A percentile compares a stretch with the other conserved stretches of the same genome.
phyloP scores from a whole-genome alignment of 1,139 yeast species.

The Diutina mesorugosa region DNA sequence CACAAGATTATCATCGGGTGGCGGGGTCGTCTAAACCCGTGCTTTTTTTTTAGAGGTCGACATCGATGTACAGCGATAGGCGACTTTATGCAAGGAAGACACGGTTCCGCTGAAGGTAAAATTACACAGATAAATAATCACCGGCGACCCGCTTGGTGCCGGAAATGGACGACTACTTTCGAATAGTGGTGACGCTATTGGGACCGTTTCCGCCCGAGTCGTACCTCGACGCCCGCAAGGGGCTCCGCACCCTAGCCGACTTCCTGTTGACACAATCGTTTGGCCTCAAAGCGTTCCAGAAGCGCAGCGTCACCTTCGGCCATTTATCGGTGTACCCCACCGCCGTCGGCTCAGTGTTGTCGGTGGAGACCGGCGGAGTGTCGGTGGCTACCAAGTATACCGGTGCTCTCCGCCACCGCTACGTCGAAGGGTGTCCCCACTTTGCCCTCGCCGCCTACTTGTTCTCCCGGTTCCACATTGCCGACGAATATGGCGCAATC shows the following conservation, averaged over 20 bases:
- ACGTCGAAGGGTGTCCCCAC: constrained; percentile 20
- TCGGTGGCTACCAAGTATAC: constrained; percentile 2
- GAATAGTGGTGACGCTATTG: neutral
- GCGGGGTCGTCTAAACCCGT: neutral
- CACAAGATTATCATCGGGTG: neutral
- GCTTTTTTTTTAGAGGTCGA: neutral
- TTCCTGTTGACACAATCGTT: neutral
- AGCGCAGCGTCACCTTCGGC: neutral
- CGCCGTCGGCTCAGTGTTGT: neutral
- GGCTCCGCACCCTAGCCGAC: neutral
- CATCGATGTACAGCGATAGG: neutral
- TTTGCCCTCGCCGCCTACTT: constrained; percentile 17
- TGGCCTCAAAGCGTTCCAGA: neutral
- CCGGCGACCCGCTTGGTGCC: neutral
- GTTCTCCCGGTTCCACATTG: constrained; percentile 18
- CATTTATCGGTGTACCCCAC: neutral
- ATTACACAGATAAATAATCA: neutral
- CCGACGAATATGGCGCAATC: constrained; percentile 14
- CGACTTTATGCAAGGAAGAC: neutral
- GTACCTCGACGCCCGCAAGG: neutral
- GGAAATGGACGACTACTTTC: neutral
- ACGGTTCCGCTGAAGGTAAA: neutral
- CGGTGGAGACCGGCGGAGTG: neutral
- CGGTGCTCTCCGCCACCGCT: constrained; percentile 16
- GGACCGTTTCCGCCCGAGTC: neutral